Evolutionary conservation across 257 asterid genomes (phyloP), one percentile per base, ranked within the genome.

Genomic region (Petunia secreta): DNA sequence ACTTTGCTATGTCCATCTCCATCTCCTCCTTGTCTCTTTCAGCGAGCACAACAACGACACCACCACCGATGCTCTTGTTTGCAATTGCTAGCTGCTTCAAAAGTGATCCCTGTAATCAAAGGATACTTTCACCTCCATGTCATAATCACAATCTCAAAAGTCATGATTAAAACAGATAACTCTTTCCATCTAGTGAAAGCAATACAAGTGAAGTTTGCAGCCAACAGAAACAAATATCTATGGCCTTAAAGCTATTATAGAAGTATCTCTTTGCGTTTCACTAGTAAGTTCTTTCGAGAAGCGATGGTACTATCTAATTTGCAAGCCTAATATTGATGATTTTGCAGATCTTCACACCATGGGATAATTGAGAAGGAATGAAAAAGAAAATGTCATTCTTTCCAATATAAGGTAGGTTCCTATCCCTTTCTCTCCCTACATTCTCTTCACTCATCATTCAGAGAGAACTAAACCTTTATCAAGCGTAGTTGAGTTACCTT

Each of bases 21-120:
- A 95, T 95, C 86, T 95, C 97, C 89, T 95, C 97, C 88, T 95
- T 95, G 90, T 95, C 99, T 86, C 99, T 91, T 89, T 95, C 99
- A 64, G 98, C 99, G 77, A 95, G 99, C 58, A 95, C 99, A 80
- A 93, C 99, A 68, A 95, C 90, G 65, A 93, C 94, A 54, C 97
- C 98, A 9, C 99, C 99, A 66, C 99, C 99, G 62, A 92, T 87
- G 91, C 99, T 95, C 91, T 89, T 95, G 90, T 95, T 95, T 66
- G 99, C 97, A 79, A 95, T 93, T 79, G 99, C 98, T 71, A 95
- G 88, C 87, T 95, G 99, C 92, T 93, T 95, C 86, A 95, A 74
- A 77, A 95, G 97, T 80, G 99, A 95, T 71, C 99, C 99, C 99
- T 95, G 94, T 78, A 44, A 76, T 75, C 46, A 77, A 84, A 46